A percentile compares a stretch with the other conserved stretches of the same genome.
These are phyloP conservation scores for Skeletonema marinoi DNA, from an alignment of 108 stramenopile species.

Conservation along the genomic window DNA sequence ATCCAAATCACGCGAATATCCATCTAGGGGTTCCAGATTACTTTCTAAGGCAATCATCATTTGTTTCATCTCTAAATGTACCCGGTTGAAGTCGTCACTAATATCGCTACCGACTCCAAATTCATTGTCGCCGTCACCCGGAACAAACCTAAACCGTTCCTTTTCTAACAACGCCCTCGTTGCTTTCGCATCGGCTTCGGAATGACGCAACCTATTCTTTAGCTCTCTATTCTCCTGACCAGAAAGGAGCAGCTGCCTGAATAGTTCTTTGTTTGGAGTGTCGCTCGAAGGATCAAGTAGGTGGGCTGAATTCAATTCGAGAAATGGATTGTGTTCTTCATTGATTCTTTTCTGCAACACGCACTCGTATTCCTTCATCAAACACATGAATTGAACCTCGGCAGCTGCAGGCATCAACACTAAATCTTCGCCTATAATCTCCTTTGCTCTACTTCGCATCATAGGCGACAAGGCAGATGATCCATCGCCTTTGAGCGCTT, in stretches of 20 bases:
- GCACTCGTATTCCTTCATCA: conserved; percentile 18
- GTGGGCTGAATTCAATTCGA: neutral
- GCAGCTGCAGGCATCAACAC: conserved; percentile 18
- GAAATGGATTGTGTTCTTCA: neutral
- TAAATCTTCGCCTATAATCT: conserved; percentile 13
- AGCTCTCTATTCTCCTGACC: neutral
- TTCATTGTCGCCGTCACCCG: neutral
- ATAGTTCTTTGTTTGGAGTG: neutral
- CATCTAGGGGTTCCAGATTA: neutral
- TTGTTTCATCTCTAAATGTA: neutral
- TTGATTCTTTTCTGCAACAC: neutral
- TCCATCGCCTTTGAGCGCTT: conserved; percentile 10
- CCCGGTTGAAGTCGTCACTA: neutral
- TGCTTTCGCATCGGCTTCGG: neutral
- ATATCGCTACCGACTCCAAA: neutral
- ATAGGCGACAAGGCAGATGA: conserved; percentile 4
- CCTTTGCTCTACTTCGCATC: conserved; percentile 23
- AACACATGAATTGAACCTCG: conserved; percentile 27
- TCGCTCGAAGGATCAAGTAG: neutral
- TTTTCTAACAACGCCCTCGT: neutral
- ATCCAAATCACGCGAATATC: conserved; percentile 20
- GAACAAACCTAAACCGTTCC: neutral
- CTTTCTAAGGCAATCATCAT: conserved; percentile 11
- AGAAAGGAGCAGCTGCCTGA: neutral
- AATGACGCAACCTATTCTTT: neutral